Conservation (phyloP, 2,329 filamentous ascomycete species). For the Penicillium sp. region DNA sequence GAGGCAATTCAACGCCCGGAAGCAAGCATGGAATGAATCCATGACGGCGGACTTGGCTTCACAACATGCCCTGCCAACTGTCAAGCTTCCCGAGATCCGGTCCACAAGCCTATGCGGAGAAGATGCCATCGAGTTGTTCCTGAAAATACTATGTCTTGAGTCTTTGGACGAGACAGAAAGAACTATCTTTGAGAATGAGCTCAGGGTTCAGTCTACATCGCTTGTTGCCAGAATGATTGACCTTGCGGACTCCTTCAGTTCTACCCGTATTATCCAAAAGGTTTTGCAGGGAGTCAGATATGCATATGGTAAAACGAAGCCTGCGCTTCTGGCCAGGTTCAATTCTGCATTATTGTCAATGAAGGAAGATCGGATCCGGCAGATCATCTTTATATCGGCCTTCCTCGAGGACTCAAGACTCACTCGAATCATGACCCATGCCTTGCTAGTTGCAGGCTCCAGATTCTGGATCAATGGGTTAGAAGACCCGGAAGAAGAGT, state of each 20-base stretch:
- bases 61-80: conserved; percentile 23
- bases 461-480: conserved; percentile 34
- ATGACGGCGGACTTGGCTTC: background rate
- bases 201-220: conserved; percentile 30
- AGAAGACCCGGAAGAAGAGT: conserved; percentile 20
- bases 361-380: conserved; percentile 40
- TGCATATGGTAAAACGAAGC: conserved; percentile 30
- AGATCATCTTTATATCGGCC: conserved; percentile 38
- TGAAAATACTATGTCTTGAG: conserved; percentile 30
- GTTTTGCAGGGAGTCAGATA: conserved; percentile 28
- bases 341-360: conserved; percentile 27
- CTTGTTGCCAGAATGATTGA: conserved; percentile 33
- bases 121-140: conserved; percentile 35
- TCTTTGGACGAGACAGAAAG: conserved; percentile 24
- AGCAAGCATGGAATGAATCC: conserved; percentile 15
- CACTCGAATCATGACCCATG: conserved; percentile 33
- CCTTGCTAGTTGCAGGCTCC: conserved; percentile 38
- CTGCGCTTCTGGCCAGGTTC: conserved; percentile 23
- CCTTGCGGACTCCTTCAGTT: conserved; percentile 37
- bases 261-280: conserved; percentile 25
- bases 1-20: conserved; percentile 30
- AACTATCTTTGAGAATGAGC: conserved; percentile 21
- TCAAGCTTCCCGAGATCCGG: conserved; percentile 28
- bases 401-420: conserved; percentile 30
- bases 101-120: conserved; percentile 28